Conservation (phyloP, 2,329 filamentous ascomycete genomes). For the Verticillium tricorpus region DNA sequence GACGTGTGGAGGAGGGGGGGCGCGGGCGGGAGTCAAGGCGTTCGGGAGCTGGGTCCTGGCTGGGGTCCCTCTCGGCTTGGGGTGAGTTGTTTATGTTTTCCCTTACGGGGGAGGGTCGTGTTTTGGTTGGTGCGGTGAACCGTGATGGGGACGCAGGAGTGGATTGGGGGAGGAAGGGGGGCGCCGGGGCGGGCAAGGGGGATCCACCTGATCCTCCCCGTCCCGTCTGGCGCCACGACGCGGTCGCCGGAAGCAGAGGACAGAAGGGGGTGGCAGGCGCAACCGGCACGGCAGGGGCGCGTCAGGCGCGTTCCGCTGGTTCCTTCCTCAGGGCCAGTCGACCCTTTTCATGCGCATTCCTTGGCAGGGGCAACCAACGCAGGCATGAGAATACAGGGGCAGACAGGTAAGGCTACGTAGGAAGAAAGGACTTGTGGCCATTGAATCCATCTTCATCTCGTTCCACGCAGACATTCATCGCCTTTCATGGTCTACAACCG, state of each 20-base stretch:
- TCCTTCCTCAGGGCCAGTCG: not conserved
- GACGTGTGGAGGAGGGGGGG: slow-evolving; percentile 9
- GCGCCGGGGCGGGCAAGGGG: slow-evolving; percentile 9
- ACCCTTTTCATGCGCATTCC: not conserved
- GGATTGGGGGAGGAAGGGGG: slow-evolving; percentile 4
- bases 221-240: not conserved
- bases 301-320: not conserved
- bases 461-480: no score
- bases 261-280: not conserved
- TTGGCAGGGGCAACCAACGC: not conserved
- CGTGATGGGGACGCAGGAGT: not conserved
- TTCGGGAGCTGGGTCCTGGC: slow-evolving; percentile 1
- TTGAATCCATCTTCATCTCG: no score
- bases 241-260: not conserved
- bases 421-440: not conserved
- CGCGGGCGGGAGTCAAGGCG: slow-evolving; percentile 5
- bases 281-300: not conserved
- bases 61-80: not conserved
- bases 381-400: not conserved
- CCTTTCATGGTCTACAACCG: no score
- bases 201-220: slow-evolving; percentile 1
- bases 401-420: not conserved
- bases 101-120: slow-evolving; percentile 4
- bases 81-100: slow-evolving; percentile 1
- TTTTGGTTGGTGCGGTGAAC: slow-evolving; percentile 10